Evolutionary conservation across 78 protist species (phyloP).

Genomic region (Dictyostelium firmibasis): DNA sequence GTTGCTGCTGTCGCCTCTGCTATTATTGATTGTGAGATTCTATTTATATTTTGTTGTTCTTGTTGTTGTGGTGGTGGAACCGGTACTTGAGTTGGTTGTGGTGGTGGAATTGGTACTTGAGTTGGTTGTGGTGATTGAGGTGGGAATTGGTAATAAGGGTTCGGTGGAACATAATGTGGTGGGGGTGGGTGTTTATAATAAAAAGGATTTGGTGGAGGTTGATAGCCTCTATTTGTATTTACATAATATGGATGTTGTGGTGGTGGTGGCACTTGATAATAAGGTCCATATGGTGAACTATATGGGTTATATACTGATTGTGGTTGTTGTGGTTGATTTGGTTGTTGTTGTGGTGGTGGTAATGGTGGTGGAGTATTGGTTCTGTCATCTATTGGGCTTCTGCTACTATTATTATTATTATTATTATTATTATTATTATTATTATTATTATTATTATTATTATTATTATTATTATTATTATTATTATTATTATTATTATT

Average conservation of each 20-base stretch:
- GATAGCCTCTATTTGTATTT: not conserved
- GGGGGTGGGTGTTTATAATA: not conserved
- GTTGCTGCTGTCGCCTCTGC: not conserved
- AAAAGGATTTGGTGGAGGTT: not conserved
- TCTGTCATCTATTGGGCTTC: not conserved
- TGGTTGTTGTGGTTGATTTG: not conserved
- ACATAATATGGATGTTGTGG: not conserved
- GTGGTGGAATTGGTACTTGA: not conserved
- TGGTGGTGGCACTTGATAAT: not conserved
- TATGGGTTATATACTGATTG: not conserved
- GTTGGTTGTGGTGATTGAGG: not conserved
- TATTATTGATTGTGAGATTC: no score
- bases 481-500: not conserved
- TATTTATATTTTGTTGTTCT: not conserved
- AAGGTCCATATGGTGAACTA: not conserved
- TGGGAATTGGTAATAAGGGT: not conserved
- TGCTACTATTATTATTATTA: not conserved
- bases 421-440: not conserved
- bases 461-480: not conserved
- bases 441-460: not conserved
- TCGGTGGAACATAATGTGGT: not conserved
- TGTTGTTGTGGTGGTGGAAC: not conserved
- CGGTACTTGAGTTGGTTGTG: not conserved
- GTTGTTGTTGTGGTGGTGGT: not conserved
- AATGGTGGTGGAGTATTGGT: not conserved